phyloP scores from a whole-genome alignment of 176 grass and related monocot species.

The Zoysia japonica region DNA sequence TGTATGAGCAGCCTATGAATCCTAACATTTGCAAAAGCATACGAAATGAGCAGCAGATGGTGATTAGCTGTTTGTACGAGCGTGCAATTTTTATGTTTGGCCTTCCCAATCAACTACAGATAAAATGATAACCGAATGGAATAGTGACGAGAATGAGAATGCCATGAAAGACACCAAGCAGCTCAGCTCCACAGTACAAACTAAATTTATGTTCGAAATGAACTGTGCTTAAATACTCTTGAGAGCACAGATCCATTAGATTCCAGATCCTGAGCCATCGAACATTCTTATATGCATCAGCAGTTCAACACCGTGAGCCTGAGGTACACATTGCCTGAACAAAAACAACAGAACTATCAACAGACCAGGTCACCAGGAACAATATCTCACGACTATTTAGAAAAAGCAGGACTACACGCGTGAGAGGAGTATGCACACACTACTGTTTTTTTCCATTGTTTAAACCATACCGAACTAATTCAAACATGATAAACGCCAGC shows the following conservation, averaged over 20 bases:
- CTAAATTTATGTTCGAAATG: neutral
- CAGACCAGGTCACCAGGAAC: neutral
- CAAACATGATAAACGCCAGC: slow-evolving; percentile 15
- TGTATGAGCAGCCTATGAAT: neutral
- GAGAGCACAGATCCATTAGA: neutral
- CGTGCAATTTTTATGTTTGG: too few relatives aligned
- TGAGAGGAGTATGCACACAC: neutral
- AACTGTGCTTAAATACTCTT: neutral
- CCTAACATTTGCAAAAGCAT: too few relatives aligned
- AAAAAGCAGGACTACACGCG: neutral
- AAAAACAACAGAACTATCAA: neutral
- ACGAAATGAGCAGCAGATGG: too few relatives aligned
- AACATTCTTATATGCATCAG: neutral
- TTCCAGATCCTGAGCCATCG: neutral
- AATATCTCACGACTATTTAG: neutral
- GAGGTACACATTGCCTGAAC: neutral
- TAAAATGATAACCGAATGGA: neutral
- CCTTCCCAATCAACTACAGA: neutral
- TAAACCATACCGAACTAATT: too few relatives aligned
- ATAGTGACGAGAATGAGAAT: neutral
- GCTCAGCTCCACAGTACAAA: neutral
- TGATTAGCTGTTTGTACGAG: too few relatives aligned
- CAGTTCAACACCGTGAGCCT: neutral
- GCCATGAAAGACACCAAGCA: neutral
- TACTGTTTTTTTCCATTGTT: neutral